phyloP scores from a whole-genome alignment of 1,284 basidiomycete genomes.

The Sanghuangporus baumii region DNA sequence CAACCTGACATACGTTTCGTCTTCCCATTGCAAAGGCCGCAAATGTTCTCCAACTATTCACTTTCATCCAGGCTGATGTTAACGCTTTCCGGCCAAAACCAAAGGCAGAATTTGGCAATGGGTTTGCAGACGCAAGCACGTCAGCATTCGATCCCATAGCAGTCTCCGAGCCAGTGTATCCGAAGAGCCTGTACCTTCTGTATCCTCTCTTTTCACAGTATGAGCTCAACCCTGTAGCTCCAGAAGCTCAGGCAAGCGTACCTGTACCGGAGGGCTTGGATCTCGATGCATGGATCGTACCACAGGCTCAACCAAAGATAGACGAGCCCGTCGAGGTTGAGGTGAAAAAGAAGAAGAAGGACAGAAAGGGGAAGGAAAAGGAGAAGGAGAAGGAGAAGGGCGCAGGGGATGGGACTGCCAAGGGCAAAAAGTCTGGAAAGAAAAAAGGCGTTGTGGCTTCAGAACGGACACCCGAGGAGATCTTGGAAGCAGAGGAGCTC shows the following conservation, averaged over 20 bases:
- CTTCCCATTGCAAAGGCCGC: slow-evolving; percentile 49
- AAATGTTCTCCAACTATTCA: slow-evolving; percentile 75
- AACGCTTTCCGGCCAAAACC: slow-evolving; percentile 45
- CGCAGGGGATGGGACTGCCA: slow-evolving; percentile 25
- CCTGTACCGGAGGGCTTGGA: slow-evolving; percentile 80
- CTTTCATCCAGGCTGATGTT: slow-evolving; percentile 80
- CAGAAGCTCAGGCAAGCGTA: slow-evolving; percentile 76
- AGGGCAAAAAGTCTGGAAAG: slow-evolving; percentile 27
- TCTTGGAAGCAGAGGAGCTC: slow-evolving; percentile 11
- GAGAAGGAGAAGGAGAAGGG: slow-evolving; percentile 38
- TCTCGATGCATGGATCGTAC: slow-evolving; percentile 80
- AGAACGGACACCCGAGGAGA: slow-evolving; percentile 9
- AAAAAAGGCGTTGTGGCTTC: slow-evolving; percentile 17
- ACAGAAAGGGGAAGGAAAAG: slow-evolving; percentile 36
- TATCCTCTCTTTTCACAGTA: slow-evolving; percentile 76
- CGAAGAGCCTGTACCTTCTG: slow-evolving; percentile 87
- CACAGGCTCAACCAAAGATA: slow-evolving; percentile 44
- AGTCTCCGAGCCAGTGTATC: slow-evolving; percentile 51
- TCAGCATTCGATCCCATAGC: slow-evolving; percentile 33
- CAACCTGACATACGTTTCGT: background rate
- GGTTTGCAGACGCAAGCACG: slow-evolving; percentile 33
- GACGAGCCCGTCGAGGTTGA: slow-evolving; percentile 25
- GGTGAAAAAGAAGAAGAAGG: slow-evolving; percentile 32
- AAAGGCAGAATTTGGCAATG: slow-evolving; percentile 28
- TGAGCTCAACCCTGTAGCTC: slow-evolving; percentile 83